Evolutionary conservation across 495 filamentous ascomycete genomes (phyloP).

Genomic region (Talaromyces proteolyticus): DNA sequence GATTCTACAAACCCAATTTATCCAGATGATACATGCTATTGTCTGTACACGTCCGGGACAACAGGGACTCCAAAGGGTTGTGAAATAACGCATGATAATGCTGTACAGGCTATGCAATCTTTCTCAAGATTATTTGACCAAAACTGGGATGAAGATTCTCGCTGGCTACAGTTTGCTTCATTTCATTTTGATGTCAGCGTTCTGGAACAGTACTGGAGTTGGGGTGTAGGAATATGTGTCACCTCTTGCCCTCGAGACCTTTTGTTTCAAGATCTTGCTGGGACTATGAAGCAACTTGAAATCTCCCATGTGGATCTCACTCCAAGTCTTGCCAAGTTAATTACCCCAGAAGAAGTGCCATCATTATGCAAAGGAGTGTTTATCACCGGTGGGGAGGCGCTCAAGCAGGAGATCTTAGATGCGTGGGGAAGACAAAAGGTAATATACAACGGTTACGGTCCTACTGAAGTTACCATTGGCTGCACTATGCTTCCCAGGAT

Average conservation of each 20-base stretch:
- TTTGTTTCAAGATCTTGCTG: conserved; percentile 69
- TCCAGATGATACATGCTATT: conserved; percentile 55
- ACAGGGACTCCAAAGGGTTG: conserved; percentile 76
- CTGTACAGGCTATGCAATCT: conserved; percentile 69
- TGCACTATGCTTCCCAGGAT: conserved; percentile 18
- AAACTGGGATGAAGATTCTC: conserved; percentile 50
- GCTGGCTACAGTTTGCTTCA: conserved; percentile 83
- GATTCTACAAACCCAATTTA: conserved; percentile 16
- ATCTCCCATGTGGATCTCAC: conserved; percentile 83
- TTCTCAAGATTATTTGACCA: conserved; percentile 63
- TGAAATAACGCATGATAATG: conserved; percentile 68
- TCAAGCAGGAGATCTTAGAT: conserved; percentile 22
- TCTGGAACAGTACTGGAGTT: conserved; percentile 84
- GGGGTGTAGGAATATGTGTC: conserved; percentile 77
- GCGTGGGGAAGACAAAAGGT: conserved; percentile 19
- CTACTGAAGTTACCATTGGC: conserved; percentile 24
- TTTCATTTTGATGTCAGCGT: conserved; percentile 88
- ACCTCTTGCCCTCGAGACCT: conserved; percentile 72
- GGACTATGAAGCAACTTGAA: conserved; percentile 57
- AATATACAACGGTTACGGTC: conserved; percentile 25
- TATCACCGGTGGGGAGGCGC: conserved; percentile 20
- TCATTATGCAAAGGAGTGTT: conserved; percentile 17
- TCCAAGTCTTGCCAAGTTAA: conserved; percentile 26
- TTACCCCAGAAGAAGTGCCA: conserved; percentile 18
- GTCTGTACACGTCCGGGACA: conserved; percentile 77